Evolutionary conservation across 2,329 filamentous ascomycete genomes (phyloP), one percentile per base, ranked within the genome.

Genomic region (Corynespora cassiicola): DNA sequence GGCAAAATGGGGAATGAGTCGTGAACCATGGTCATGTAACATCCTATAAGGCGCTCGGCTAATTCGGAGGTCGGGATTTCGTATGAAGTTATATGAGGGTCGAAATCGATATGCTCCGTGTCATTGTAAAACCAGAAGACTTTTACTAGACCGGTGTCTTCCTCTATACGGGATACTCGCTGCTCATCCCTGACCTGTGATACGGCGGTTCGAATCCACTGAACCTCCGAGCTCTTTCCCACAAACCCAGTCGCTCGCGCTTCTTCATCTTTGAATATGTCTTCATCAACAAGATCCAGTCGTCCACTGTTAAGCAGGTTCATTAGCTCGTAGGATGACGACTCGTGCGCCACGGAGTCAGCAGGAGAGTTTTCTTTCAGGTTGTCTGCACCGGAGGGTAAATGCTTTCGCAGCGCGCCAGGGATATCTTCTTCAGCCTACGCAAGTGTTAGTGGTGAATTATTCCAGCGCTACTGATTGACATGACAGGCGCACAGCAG

Each of bases 21-120:
- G 30, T 68, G 61, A 9, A 68, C 51, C 6, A 54, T 59, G 8
- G 45, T 30, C 19, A 68, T 48, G 33, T 65, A 69, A 12, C 42
- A 47, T 11, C 52, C 26, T 8, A 66, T 41, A 11, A 66, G 47
- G 7, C 36, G 19, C 17, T 61, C 52, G 3, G 50, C 61, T 15
- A 48, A 46, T n/a, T 45, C 36, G 23, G 50, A 46, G 1, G 54
- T 42, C 12, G 63, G 65, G 9, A 65, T 21, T 12, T 51, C 43
- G 23, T 53, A 47, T 8, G 50, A 39, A 39, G 62, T 48, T 10
- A 61, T 48, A 12, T 29, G 15, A 28, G 18, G 45, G 34, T 34
- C 40, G 7, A 56, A 34, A 8, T 42, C 24, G 11, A 42, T 26
- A 25, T 15, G 14, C 3, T 58, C 29, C 10, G 52, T 49, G 22